phyloP scores from a whole-genome alignment of 208 protist species.

The Endotrypanum monterogeii region DNA sequence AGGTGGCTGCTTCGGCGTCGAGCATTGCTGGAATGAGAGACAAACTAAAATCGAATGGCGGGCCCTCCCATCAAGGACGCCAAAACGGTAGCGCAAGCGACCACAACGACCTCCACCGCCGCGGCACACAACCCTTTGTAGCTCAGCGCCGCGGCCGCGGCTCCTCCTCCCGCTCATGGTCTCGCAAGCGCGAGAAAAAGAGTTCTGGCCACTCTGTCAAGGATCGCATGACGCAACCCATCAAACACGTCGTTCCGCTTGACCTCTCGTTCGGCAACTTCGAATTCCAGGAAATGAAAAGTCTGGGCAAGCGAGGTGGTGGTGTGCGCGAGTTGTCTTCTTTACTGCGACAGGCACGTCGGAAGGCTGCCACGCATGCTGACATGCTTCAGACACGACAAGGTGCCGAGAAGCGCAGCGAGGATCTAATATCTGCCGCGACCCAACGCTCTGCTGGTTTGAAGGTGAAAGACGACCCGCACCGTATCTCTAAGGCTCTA shows the following conservation, averaged over 20 bases:
- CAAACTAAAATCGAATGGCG: neutral
- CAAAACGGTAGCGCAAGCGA: neutral
- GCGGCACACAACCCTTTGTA: conserved; percentile 15
- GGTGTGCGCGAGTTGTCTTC: conserved; percentile 71
- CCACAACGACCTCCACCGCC: conserved; percentile 2
- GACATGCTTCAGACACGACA: conserved; percentile 40
- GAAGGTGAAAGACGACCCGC: conserved; percentile 80
- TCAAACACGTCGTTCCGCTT: conserved; percentile 44
- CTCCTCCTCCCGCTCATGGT: conserved; percentile 19
- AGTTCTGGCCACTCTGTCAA: conserved; percentile 3
- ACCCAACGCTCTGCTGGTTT: conserved; percentile 57
- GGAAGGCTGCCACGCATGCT: conserved; percentile 37
- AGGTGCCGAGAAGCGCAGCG: conserved; percentile 51
- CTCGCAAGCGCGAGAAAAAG: conserved; percentile 8
- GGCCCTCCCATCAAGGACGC: neutral
- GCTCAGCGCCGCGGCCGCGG: conserved; percentile 6
- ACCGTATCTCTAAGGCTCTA: conserved; percentile 60
- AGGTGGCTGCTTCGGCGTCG: neutral
- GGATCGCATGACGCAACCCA: conserved; percentile 26
- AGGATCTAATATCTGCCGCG: conserved; percentile 59
- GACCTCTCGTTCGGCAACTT: conserved; percentile 84
- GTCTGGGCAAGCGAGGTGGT: conserved; percentile 67
- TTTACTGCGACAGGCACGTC: conserved; percentile 54
- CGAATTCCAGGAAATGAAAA: conserved; percentile 76
- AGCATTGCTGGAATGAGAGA: neutral